A percentile compares a stretch with the other conserved stretches of the same genome.
phyloP scores from a whole-genome alignment of 805 yeast genomes.

The Lipomyces mesembrius region DNA sequence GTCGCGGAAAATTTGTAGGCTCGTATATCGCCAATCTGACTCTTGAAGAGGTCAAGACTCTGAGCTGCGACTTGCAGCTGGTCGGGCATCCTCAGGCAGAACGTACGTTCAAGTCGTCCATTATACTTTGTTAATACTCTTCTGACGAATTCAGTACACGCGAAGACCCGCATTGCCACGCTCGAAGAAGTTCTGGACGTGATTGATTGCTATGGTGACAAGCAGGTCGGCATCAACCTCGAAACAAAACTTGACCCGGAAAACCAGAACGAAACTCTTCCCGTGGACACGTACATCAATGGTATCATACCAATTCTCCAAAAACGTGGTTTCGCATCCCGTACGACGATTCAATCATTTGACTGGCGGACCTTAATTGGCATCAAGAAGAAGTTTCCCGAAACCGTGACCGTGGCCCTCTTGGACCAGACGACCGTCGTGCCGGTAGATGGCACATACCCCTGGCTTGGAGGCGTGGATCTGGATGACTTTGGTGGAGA shows the following conservation, averaged over 20 bases:
- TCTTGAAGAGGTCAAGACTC: neutral
- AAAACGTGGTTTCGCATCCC: neutral
- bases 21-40: slow-evolving; percentile 1
- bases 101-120: neutral
- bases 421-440: neutral
- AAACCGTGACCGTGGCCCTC: neutral
- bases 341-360: neutral
- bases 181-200: neutral
- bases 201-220: neutral
- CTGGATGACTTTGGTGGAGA: neutral
- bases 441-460: neutral
- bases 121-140: neutral
- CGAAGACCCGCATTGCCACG: neutral
- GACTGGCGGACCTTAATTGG: neutral
- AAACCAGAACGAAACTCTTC: neutral
- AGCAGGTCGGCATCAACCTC: neutral
- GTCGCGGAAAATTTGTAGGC: neutral
- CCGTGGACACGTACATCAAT: neutral
- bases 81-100: neutral
- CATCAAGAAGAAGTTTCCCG: neutral
- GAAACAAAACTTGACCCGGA: slow-evolving; percentile 1
- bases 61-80: slow-evolving; percentile 1
- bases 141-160: neutral
- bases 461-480: neutral
- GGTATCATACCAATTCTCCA: neutral